Conservation (phyloP, 106 monocot genomes). For the Hemerocallis citrina region DNA sequence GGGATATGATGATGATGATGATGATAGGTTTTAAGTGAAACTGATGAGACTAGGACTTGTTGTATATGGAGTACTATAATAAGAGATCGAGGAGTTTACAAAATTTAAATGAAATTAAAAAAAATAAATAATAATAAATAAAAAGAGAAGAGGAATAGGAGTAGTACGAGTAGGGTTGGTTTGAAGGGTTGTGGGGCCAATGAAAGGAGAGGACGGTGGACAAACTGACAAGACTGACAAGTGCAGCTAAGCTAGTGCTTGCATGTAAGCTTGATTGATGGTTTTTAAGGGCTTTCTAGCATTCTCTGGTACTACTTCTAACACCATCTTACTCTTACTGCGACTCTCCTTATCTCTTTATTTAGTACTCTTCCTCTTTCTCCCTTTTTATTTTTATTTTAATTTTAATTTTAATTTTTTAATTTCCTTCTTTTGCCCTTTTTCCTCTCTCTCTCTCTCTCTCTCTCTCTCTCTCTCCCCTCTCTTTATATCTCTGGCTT, state of each 20-base stretch:
- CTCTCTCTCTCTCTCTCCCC: not conserved
- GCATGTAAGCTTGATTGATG: not conserved
- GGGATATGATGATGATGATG: too few relatives aligned
- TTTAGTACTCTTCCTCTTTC: not conserved
- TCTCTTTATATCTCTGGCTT: conserved; percentile 13
- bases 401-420: too few relatives aligned
- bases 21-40: too few relatives aligned
- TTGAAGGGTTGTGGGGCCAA: not conserved
- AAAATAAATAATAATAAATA: too few relatives aligned
- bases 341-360: not conserved
- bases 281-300: conserved; percentile 18
- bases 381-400: too few relatives aligned
- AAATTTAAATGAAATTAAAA: too few relatives aligned
- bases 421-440: too few relatives aligned
- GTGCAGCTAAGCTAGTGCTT: conserved; percentile 11
- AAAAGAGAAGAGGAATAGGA: not conserved
- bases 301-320: conserved; percentile 19
- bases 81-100: too few relatives aligned
- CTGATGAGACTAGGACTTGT: too few relatives aligned
- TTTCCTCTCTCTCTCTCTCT: not conserved
- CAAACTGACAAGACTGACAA: conserved; percentile 10
- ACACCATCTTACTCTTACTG: not conserved
- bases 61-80: too few relatives aligned
- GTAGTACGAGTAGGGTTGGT: not conserved
- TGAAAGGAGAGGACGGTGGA: conserved; percentile 7